Conservation (phyloP, 495 filamentous ascomycete genomes). For the Aspergillus baeticus region DNA sequence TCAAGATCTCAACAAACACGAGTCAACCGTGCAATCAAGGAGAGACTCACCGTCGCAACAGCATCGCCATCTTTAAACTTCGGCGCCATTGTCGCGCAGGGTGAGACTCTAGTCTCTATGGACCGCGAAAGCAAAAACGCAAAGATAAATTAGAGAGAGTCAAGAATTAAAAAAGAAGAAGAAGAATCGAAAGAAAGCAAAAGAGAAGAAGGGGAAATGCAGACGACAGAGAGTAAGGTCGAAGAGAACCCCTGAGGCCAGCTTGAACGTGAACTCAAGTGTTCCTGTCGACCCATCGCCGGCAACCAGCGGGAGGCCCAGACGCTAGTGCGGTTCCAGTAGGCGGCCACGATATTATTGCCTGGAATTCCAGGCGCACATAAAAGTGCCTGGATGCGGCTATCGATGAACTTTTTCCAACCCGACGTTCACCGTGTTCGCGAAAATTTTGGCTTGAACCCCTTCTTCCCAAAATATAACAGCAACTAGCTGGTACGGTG, state of each 20-base stretch:
- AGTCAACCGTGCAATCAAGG: slow-evolving; percentile 11
- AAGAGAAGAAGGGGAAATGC: slow-evolving; percentile 21
- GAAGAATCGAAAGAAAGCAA: slow-evolving; percentile 17
- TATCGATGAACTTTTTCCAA: slow-evolving; percentile 37
- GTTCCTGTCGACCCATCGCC: not conserved
- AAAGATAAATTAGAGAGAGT: slow-evolving; percentile 37
- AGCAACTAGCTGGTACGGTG: not conserved
- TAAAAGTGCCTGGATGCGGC: slow-evolving; percentile 27
- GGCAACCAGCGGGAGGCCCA: slow-evolving; percentile 20
- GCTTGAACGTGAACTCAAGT: slow-evolving; percentile 9
- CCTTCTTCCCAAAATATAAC: not conserved
- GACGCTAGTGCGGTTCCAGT: slow-evolving; percentile 18
- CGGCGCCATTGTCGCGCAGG: slow-evolving; percentile 63
- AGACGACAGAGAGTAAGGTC: slow-evolving; percentile 18
- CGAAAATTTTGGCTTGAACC: not conserved
- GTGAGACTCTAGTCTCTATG: slow-evolving; percentile 14
- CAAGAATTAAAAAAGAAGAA: slow-evolving; percentile 29
- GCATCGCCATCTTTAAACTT: slow-evolving; percentile 89
- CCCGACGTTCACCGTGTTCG: not conserved
- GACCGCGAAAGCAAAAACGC: slow-evolving; percentile 14
- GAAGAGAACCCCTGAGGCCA: slow-evolving; percentile 37
- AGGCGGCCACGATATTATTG: slow-evolving; percentile 15
- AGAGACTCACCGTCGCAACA: slow-evolving; percentile 62
- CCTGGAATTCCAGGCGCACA: slow-evolving; percentile 1
- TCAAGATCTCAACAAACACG: slow-evolving; percentile 1